Evolutionary conservation across 306 rosid genomes (phyloP).

Genomic region (Dalbergia oliveri): DNA sequence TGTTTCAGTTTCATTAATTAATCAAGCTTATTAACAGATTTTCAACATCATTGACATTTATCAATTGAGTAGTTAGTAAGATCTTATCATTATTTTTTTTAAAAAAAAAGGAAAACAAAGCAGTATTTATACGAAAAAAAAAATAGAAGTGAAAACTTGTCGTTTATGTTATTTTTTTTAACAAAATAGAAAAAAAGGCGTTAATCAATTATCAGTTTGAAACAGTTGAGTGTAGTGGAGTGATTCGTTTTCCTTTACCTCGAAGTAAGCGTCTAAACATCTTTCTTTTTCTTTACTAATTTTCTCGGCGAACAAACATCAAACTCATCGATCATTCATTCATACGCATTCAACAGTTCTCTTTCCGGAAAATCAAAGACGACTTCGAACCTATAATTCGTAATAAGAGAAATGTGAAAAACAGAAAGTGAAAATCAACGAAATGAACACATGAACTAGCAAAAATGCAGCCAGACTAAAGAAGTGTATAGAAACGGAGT

Average conservation of each 20-base stretch:
- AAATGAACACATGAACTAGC: constrained; percentile 35
- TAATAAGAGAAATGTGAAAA: neutral
- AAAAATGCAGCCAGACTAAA: neutral
- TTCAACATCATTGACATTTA: neutral
- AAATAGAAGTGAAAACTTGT: constrained; percentile 12
- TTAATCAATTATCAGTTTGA: neutral
- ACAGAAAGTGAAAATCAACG: neutral
- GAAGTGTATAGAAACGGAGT: neutral
- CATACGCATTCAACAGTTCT: constrained; percentile 30
- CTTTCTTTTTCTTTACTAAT: neutral
- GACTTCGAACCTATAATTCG: neutral
- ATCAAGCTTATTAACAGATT: neutral
- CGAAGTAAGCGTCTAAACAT: constrained; percentile 48
- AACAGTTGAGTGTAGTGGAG: constrained; percentile 43
- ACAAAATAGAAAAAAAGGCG: too few species aligned
- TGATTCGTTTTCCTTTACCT: constrained; percentile 45
- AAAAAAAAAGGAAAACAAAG: neutral
- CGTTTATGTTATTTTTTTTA: neutral
- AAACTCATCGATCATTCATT: neutral
- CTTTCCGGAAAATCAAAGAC: constrained; percentile 4
- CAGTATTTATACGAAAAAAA: neutral
- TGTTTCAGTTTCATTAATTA: neutral
- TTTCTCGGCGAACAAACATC: too few species aligned
- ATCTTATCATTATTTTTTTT: neutral
- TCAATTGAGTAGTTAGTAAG: neutral